Base-by-base conservation (phyloP, 2,329 filamentous ascomycete genomes). In the Botrytis tulipae region DNA sequence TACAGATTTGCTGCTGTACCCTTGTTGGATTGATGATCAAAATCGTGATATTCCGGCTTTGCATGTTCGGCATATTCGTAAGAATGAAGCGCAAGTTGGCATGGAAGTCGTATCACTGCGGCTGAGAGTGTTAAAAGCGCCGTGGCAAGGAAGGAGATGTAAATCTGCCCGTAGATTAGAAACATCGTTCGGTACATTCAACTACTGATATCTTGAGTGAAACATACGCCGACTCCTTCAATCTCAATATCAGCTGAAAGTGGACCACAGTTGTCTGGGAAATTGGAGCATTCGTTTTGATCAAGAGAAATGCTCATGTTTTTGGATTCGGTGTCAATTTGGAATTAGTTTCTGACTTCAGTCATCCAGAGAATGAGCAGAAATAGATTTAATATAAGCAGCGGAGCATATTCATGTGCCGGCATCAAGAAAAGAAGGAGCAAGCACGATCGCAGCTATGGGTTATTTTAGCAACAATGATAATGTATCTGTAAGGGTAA, bases 141-240 rank as follows among this genome's bases (percentile, higher is more conserved):
- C 14, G 69, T 63, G 32, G 59, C 60, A 22, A 71, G 60, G 37
- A 63, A 71, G 40, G 69, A 71, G 7, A 71, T 42, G 12, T 65
- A 71, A 9, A 71, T 48, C 70, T 71, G 25, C 16, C 1, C 4
- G 20, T 18, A 71, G 35, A 25, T 54, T 14, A 51, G 60, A 40
- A 44, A 29, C 37, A 54, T 16, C 12, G 12, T 51, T n/a, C 10
- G 25, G 25, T n/a, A n/a, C 25, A n/a, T n/a, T 54, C 48, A n/a
- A 54, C 5, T 16, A 54, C 12, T 35, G 6, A 40, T 16, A 18
- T 22, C 12, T 32, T 16, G 10, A 32, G 22, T 12, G 25, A n/a
- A 35, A 59, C 46, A 35, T 46, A 72, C 61, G 9, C 70, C 61
- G 1, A 67, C 29, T 20, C 40, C 48, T 35, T 65, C 35, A 4